Percentiles rank a stretch among this genome's conserved stretches.
Evolutionary conservation across 73 alveolate species (phyloP).

Genomic region (Blepharisma stoltei): DNA sequence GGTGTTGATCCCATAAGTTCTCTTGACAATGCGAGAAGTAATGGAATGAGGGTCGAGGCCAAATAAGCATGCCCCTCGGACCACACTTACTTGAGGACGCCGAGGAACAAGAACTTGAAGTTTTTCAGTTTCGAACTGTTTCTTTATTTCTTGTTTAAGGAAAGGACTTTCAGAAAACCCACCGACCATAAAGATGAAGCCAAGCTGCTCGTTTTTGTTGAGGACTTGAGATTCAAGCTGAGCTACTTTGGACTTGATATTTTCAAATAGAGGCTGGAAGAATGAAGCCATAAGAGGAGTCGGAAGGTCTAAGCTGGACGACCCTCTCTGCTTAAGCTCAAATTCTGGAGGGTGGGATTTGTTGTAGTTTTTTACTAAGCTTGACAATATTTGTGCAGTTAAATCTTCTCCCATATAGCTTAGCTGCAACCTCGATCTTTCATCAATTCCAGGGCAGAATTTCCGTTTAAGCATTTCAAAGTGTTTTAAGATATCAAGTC

Average conservation of each 20-base stretch:
- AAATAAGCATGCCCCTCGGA: conserved; percentile 97
- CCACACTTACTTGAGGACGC: conserved; percentile 95
- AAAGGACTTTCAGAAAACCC: conserved; percentile 97
- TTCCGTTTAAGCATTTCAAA: conserved; percentile 94
- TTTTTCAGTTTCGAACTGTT: conserved; percentile 81
- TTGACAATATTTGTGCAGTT: conserved; percentile 67
- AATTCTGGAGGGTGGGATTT: conserved; percentile 71
- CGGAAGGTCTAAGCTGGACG: conserved; percentile 88
- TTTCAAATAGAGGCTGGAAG: conserved; percentile 90
- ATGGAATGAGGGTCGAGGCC: conserved; percentile 97
- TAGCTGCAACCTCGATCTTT: conserved; percentile 86
- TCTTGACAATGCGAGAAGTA: conserved; percentile 93
- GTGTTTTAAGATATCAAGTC: conserved; percentile 94
- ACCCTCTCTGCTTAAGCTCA: conserved; percentile 88
- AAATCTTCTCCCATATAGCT: conserved; percentile 93
- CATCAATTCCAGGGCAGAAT: conserved; percentile 89
- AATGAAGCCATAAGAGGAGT: conserved; percentile 91
- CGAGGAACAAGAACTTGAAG: conserved; percentile 92
- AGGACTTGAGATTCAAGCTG: conserved; percentile 77
- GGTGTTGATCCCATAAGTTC: conserved; percentile 97
- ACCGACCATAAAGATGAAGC: conserved; percentile 97
- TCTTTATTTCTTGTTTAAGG: conserved; percentile 90
- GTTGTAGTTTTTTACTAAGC: conserved; percentile 81
- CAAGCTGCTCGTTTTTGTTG: conserved; percentile 77
- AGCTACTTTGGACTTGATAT: conserved; percentile 84